A percentile compares a stretch with the other conserved stretches of the same genome.
Conservation (phyloP, 495 filamentous ascomycete genomes). For the Saxophila tyrrhenica region DNA sequence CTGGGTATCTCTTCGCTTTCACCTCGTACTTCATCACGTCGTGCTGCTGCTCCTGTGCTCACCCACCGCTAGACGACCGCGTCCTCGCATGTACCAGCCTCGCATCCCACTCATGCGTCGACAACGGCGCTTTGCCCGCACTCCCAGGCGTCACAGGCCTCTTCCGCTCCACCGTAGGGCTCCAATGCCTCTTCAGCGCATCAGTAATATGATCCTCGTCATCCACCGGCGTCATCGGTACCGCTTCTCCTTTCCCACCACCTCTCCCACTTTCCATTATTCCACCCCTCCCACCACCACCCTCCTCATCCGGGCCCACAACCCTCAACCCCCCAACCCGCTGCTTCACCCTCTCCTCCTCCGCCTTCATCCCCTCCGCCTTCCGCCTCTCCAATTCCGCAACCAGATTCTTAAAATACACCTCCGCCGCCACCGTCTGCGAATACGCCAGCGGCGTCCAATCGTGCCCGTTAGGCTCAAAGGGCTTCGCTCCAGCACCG, state of each 20-base stretch:
- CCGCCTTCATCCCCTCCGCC: conserved; percentile 22
- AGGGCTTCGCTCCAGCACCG: conserved; percentile 52
- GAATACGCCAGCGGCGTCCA: conserved; percentile 67
- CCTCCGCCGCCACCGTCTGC: conserved; percentile 61
- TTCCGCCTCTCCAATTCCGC: conserved; percentile 39
- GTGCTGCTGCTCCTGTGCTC: too few species aligned
- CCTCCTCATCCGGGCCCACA: conserved; percentile 20
- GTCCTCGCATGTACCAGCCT: conserved; percentile 8
- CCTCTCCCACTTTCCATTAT: not conserved
- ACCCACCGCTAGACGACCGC: conserved; percentile 12
- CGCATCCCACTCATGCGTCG: conserved; percentile 9
- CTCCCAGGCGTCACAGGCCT: conserved; percentile 25
- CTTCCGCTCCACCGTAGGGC: conserved; percentile 27
- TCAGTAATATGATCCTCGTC: conserved; percentile 13
- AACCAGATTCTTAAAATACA: conserved; percentile 58
- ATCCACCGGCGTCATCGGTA: conserved; percentile 1
- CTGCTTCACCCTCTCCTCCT: conserved; percentile 20
- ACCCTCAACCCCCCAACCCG: conserved; percentile 25
- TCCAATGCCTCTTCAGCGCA: conserved; percentile 23
- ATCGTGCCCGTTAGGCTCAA: conserved; percentile 53
- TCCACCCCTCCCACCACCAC: conserved; percentile 1
- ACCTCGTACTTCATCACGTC: not conserved
- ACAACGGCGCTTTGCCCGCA: conserved; percentile 12
- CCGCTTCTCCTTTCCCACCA: conserved; percentile 2
- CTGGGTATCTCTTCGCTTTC: not conserved